A percentile compares a stretch with the other conserved stretches of the same genome.
phyloP scores from a whole-genome alignment of 73 alveolate species.

The Paramecium caudatum region DNA sequence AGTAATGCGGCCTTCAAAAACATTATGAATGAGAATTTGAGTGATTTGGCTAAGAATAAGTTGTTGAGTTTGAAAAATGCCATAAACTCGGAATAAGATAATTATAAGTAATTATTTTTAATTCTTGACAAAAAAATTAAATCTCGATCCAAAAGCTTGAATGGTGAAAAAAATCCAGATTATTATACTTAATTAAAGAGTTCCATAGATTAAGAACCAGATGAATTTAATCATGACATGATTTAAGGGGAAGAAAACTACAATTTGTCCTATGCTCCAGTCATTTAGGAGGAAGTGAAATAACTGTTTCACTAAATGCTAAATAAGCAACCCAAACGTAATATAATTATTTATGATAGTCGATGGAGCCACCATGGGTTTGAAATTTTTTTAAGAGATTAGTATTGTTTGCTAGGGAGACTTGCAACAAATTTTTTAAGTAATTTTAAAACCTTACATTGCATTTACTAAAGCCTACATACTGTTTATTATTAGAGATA shows the following conservation, averaged over 20 bases:
- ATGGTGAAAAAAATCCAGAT: background rate
- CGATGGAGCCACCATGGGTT: background rate
- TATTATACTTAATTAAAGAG: constrained; percentile 28
- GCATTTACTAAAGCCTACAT: constrained; percentile 19
- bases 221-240: background rate
- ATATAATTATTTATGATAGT: background rate
- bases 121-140: constrained; percentile 30
- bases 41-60: background rate
- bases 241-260: background rate
- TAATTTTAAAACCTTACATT: constrained; percentile 42
- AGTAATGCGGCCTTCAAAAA: constrained; percentile 18
- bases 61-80: constrained; percentile 42
- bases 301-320: constrained; percentile 43
- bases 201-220: constrained; percentile 39
- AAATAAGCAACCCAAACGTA: constrained; percentile 29
- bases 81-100: constrained; percentile 13
- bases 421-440: constrained; percentile 14
- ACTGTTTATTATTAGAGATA: constrained; percentile 50
- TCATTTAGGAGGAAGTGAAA: background rate
- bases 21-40: background rate
- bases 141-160: constrained; percentile 13
- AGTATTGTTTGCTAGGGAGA: constrained; percentile 12
- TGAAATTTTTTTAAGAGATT: constrained; percentile 35
- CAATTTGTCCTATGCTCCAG: constrained; percentile 35
- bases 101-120: constrained; percentile 23